Base-by-base conservation (phyloP, 1,284 basidiomycete species). In the Puccinia novopanici region DNA sequence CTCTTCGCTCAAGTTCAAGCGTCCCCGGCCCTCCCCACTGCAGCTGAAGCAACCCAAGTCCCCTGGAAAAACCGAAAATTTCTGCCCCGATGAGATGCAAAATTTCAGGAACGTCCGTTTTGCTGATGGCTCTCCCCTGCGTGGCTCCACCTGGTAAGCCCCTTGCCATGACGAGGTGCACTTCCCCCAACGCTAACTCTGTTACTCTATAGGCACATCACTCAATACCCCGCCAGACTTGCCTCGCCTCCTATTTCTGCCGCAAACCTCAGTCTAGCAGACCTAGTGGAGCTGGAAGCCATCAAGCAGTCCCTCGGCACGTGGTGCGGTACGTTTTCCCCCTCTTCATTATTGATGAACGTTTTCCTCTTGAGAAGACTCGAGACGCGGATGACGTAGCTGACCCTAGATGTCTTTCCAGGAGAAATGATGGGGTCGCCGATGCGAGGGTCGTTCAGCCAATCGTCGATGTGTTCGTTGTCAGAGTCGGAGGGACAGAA, bases 261-360 rank as follows among this genome's bases (percentile, higher is more conserved):
- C 0, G 75, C 63, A 2, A 78, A 70, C n/a, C 61, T 78, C 19
- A 78, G 50, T 68, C 55, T 78, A 12, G 75, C 75, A 40, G 75
- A 78, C 54, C 50, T 78, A 42, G 65, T 78, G 0, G 75, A 78
- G 61, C 52, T 78, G 22, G 75, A 78, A 48, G 34, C 75, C 37
- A 78, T 78, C 13, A 78, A 78, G 40, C 75, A 78, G 59, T 78
- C 75, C 13, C 75, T 78, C 30, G 75, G 75, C 54, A 78, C 75
- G 15, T 78, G 75, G 75, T 78, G 75, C 71, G 75, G 75, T 78
- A 1, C 57, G 75, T 45, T 24, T 50, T 42, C 54, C 27, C 50
- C 50, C 19, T 52, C 4, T 19, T 8, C 10, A 52, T 13, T 22
- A 52, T n/a, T n/a, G n/a, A n/a, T n/a, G n/a, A n/a, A n/a, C n/a